phyloP scores from a whole-genome alignment of 495 filamentous ascomycete genomes.

The Pseudomonodictys pantanalensis region DNA sequence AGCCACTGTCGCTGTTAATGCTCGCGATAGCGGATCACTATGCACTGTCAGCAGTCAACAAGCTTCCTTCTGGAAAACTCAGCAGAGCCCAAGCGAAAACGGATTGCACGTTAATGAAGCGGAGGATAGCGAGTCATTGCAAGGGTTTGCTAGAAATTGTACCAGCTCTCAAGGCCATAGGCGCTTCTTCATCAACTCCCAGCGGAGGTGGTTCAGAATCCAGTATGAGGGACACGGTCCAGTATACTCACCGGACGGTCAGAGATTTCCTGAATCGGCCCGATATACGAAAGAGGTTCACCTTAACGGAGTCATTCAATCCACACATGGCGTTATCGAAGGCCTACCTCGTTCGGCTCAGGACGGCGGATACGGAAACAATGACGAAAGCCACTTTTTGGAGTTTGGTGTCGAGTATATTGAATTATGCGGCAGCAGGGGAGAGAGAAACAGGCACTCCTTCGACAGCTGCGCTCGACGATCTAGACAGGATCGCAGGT shows the following conservation, averaged over 20 bases:
- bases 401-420: not conserved
- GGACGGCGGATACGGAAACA: not conserved
- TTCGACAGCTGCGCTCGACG: not conserved
- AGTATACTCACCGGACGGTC: slow-evolving; percentile 4
- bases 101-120: slow-evolving; percentile 7
- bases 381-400: slow-evolving; percentile 4
- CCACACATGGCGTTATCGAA: slow-evolving; percentile 3
- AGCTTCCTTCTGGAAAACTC: not conserved
- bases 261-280: slow-evolving; percentile 4
- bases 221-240: not conserved
- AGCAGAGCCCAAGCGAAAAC: slow-evolving; percentile 1
- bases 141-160: slow-evolving; percentile 9
- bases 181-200: not conserved
- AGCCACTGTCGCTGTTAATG: not conserved
- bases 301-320: slow-evolving; percentile 2
- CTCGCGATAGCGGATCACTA: slow-evolving; percentile 3
- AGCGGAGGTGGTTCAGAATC: not conserved
- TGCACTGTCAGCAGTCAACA: not conserved
- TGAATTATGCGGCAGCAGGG: slow-evolving; percentile 2
- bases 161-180: too few relatives aligned
- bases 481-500: not conserved
- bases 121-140: slow-evolving; percentile 7
- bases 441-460: not conserved
- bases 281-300: not conserved
- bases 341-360: not conserved